Conservation (phyloP, 2,329 filamentous ascomycete species). For the Balansia obtecta region DNA sequence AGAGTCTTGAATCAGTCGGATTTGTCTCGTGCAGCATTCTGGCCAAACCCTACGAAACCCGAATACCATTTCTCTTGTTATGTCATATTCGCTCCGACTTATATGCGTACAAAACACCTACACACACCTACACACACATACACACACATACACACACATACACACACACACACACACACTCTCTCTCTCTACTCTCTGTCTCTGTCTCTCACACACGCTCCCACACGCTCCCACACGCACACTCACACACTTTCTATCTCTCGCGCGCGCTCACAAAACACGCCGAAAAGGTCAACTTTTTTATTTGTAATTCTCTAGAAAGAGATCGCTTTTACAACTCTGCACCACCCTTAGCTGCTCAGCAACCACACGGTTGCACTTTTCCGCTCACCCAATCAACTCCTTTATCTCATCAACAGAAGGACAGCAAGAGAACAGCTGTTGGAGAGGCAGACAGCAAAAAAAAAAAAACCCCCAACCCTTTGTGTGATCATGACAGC, state of each 20-base stretch:
- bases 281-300: background rate
- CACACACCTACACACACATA: background rate
- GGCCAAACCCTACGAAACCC: background rate
- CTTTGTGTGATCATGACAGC: conserved; percentile 31
- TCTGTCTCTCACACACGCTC: background rate
- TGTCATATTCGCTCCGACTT: background rate
- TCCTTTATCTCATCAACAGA: background rate
- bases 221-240: too few relatives aligned
- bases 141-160: too few relatives aligned
- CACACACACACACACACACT: background rate
- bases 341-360: background rate
- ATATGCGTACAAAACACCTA: background rate
- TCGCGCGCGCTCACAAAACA: background rate
- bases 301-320: background rate
- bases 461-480: background rate
- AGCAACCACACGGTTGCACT: background rate
- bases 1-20: conserved; percentile 3
- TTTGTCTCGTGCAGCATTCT: background rate
- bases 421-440: background rate
- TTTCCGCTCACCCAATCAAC: background rate
- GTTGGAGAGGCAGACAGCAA: background rate
- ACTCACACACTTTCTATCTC: background rate
- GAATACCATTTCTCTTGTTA: background rate
- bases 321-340: background rate
- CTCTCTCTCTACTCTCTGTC: background rate